Conservation (phyloP, 495 filamentous ascomycete genomes). For the Xylaria telfairii region DNA sequence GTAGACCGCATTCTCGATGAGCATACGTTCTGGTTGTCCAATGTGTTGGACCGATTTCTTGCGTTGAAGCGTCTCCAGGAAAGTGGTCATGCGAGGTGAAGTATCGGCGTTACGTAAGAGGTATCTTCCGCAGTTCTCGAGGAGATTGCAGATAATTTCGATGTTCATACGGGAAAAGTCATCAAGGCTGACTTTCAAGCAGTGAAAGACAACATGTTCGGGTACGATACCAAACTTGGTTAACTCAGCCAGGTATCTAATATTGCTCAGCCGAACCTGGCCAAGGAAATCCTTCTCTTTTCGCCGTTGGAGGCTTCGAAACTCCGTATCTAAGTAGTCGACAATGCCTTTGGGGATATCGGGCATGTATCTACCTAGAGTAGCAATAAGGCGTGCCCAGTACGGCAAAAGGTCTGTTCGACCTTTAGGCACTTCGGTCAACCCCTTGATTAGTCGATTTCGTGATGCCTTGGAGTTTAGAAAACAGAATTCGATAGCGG, state of each 20-base stretch:
- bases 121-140: slow-evolving; percentile 97
- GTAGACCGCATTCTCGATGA: slow-evolving; percentile 98
- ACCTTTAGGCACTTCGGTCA: slow-evolving; percentile 93
- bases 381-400: slow-evolving; percentile 92
- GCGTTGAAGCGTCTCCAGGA: slow-evolving; percentile 90
- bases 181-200: slow-evolving; percentile 94
- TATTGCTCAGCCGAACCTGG: slow-evolving; percentile 91
- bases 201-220: slow-evolving; percentile 98
- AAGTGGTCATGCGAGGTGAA: slow-evolving; percentile 87
- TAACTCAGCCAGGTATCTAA: slow-evolving; percentile 94
- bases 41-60: slow-evolving; percentile 97
- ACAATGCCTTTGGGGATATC: slow-evolving; percentile 93
- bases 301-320: slow-evolving; percentile 94
- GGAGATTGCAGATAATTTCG: slow-evolving; percentile 95
- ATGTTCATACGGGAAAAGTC: slow-evolving; percentile 99
- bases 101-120: slow-evolving; percentile 93
- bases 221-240: slow-evolving; percentile 98
- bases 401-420: slow-evolving; percentile 89
- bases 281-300: slow-evolving; percentile 98
- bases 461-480: slow-evolving; percentile 97
- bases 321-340: slow-evolving; percentile 94
- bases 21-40: slow-evolving; percentile 94
- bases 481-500: slow-evolving; percentile 95
- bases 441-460: slow-evolving; percentile 88
- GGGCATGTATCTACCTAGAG: slow-evolving; percentile 89